phyloP scores from a whole-genome alignment of 345 rosid species.

The Gossypium arboreum region DNA sequence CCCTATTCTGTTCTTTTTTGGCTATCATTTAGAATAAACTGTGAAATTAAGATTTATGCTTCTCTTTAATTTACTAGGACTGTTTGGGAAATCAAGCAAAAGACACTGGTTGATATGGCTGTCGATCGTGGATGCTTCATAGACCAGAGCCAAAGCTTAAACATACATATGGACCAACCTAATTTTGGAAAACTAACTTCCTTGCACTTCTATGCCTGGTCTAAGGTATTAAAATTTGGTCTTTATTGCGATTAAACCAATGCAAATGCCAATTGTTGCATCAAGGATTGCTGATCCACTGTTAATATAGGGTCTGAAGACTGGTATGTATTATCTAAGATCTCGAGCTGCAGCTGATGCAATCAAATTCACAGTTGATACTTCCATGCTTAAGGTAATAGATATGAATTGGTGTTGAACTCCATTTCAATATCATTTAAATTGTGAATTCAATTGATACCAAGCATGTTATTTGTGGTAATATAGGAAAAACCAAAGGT shows the following conservation, averaged over 20 bases:
- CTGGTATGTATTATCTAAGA: conserved; percentile 87
- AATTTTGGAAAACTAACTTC: conserved; percentile 12
- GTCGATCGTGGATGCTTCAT: conserved; percentile 82
- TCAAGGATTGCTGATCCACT: background rate
- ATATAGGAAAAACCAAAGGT: conserved; percentile 41
- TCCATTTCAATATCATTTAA: background rate
- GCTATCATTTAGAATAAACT: background rate
- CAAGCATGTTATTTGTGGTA: background rate
- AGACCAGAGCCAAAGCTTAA: conserved; percentile 95
- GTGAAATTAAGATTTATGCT: background rate
- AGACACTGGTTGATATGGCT: conserved; percentile 45
- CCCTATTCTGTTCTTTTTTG: background rate
- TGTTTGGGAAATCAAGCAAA: conserved; percentile 97
- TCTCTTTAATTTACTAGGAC: conserved; percentile 45
- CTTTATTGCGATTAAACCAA: background rate
- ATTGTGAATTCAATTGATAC: background rate
- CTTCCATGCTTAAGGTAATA: conserved; percentile 54
- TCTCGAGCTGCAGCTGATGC: conserved; percentile 98
- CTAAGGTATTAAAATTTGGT: conserved; percentile 21
- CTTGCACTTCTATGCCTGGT: conserved; percentile 13
- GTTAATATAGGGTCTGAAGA: conserved; percentile 65
- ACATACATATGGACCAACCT: conserved; percentile 23
- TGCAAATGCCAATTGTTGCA: background rate
- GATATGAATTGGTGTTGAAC: background rate
- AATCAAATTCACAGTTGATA: conserved; percentile 93